phyloP scores from a whole-genome alignment of 768 basidiomycete genomes.

The Mrakia gelida region DNA sequence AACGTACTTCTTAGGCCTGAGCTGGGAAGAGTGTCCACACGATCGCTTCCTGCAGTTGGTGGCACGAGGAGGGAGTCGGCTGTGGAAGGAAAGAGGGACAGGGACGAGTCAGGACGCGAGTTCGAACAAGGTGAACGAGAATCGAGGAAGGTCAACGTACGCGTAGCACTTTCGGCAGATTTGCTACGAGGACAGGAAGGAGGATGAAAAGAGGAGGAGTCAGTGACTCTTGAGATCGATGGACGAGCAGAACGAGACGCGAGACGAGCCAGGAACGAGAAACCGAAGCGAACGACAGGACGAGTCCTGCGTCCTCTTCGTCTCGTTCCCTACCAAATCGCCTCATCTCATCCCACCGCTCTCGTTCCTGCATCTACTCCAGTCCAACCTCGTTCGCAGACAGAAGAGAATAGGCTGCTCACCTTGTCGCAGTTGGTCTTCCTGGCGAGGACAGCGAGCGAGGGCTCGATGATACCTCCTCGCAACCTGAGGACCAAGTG shows the following conservation, averaged over 20 bases:
- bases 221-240: not conserved
- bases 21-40: constrained; percentile 44
- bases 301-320: too few relatives aligned
- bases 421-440: constrained; percentile 69
- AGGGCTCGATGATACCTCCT: constrained; percentile 98
- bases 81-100: constrained; percentile 51
- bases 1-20: constrained; percentile 30
- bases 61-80: constrained; percentile 96
- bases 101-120: not conserved
- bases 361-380: not conserved
- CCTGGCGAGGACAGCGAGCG: constrained; percentile 90
- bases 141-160: not conserved
- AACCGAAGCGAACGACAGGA: not conserved
- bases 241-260: not conserved
- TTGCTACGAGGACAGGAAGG: not conserved
- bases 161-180: constrained; percentile 28
- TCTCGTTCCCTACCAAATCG: too few relatives aligned
- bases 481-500: constrained; percentile 79
- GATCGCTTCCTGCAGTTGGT: constrained; percentile 98
- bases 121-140: not conserved
- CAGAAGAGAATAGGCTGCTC: not conserved
- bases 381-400: not conserved
- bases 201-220: not conserved
- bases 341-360: too few relatives aligned
- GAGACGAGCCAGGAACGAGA: not conserved